Percentiles rank a stretch among this genome's conserved stretches.
These are phyloP conservation scores for Metschnikowia proteae DNA, from an alignment of 805 yeast species.

Conservation along the genomic window DNA sequence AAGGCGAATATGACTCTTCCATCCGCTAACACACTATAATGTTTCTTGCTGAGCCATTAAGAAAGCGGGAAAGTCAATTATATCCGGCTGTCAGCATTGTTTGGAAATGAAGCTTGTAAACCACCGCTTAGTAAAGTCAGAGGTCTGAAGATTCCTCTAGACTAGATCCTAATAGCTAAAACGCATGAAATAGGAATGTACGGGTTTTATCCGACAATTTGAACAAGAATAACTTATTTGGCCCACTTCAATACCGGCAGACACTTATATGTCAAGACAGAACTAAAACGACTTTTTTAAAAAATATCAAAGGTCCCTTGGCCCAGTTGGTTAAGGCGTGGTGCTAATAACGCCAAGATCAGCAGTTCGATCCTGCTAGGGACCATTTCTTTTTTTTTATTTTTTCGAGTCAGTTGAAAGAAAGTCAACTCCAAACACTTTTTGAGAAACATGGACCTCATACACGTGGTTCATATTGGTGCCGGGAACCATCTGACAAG, in stretches of 20 bases:
- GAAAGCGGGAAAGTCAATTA: neutral
- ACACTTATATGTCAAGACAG: no score
- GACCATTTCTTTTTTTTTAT: constrained; percentile 45
- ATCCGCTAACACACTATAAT: neutral
- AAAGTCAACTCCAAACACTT: constrained; percentile 33
- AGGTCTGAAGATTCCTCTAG: no score
- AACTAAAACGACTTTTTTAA: no score
- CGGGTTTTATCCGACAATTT: no score
- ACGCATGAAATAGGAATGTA: no score
- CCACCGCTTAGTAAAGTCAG: no score
- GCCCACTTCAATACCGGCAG: no score
- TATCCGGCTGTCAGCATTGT: neutral
- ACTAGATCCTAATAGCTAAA: no score
- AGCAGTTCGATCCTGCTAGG: constrained; percentile 88
- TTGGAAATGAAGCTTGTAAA: no score
- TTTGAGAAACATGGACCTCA: neutral
- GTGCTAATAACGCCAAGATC: constrained; percentile 61
- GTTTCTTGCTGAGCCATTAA: neutral
- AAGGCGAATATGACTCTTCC: neutral
- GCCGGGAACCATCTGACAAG: constrained; percentile 44
- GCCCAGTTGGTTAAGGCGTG: constrained; percentile 55
- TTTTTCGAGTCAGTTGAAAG: neutral
- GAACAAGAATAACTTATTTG: no score
- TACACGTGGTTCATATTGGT: constrained; percentile 43
- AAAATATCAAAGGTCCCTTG: constrained; percentile 38